Evolutionary conservation across 106 monocot genomes (phyloP).

Genomic region (Triglochin maritima): DNA sequence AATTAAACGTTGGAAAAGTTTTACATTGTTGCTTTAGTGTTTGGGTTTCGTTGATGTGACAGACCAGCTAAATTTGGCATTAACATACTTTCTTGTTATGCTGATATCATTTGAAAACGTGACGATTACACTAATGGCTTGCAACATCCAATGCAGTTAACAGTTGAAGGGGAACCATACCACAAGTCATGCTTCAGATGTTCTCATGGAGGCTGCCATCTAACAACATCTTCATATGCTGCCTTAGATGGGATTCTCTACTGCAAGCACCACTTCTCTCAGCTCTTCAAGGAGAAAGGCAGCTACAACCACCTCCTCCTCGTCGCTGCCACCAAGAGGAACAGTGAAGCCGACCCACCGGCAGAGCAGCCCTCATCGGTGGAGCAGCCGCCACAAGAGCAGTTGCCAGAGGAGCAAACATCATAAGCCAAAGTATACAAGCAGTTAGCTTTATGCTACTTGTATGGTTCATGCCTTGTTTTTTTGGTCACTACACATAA

Average conservation of each 20-base stretch:
- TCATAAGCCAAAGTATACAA: no score
- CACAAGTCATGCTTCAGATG: conserved; percentile 71
- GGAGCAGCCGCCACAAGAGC: not conserved
- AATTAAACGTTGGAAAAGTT: no score
- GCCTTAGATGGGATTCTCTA: conserved; percentile 58
- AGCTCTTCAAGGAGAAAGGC: conserved; percentile 70
- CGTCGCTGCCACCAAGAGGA: conserved; percentile 14
- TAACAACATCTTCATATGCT: conserved; percentile 48
- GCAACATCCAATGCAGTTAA: conserved; percentile 15
- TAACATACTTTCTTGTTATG: no score
- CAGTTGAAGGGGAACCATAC: conserved; percentile 47
- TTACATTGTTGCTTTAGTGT: no score
- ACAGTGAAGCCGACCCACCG: conserved; percentile 3
- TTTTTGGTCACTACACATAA: no score
- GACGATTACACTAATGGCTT: no score
- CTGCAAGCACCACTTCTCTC: conserved; percentile 64
- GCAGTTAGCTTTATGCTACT: no score
- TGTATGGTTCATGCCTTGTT: no score
- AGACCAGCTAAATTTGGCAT: no score
- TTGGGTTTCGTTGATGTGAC: no score
- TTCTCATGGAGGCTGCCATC: conserved; percentile 46
- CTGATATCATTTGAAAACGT: no score
- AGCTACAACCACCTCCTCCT: conserved; percentile 56
- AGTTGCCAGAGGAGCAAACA: not conserved
- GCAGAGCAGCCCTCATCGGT: not conserved